Conservation (phyloP, 2,329 filamentous ascomycete genomes). For the Sarocladium oryzae region DNA sequence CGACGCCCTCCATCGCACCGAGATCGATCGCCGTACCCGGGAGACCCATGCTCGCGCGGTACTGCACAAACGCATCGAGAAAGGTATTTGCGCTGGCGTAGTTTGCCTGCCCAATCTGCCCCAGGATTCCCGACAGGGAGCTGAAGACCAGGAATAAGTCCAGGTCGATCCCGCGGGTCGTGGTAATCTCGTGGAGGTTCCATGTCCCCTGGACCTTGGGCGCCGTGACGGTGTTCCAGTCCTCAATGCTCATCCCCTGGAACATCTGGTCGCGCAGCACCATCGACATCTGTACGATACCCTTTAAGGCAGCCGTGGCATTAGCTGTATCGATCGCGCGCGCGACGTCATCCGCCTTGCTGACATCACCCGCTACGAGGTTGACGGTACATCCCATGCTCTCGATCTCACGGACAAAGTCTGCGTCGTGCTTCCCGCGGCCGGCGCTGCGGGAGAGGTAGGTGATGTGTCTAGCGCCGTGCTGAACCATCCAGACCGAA, state of each 20-base stretch:
- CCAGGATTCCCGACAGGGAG: slow-evolving; percentile 25
- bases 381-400: slow-evolving; percentile 19
- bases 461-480: not conserved
- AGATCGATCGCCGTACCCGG: slow-evolving; percentile 23
- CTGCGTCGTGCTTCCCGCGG: not conserved
- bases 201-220: slow-evolving; percentile 34
- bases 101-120: slow-evolving; percentile 26
- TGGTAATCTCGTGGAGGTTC: slow-evolving; percentile 30
- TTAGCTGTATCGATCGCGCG: not conserved
- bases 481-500: not conserved
- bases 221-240: slow-evolving; percentile 24
- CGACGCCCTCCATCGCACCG: slow-evolving; percentile 31
- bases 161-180: slow-evolving; percentile 24
- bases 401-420: slow-evolving; percentile 17
- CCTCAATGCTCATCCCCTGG: slow-evolving; percentile 30
- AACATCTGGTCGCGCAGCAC: no score
- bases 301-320: slow-evolving; percentile 24
- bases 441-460: slow-evolving; percentile 17
- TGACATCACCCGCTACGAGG: slow-evolving; percentile 21
- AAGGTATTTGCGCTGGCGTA: slow-evolving; percentile 33
- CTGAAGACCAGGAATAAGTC: slow-evolving; percentile 28
- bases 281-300: slow-evolving; percentile 35
- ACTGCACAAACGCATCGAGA: slow-evolving; percentile 27
- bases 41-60: slow-evolving; percentile 19
- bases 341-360: not conserved